phyloP scores from a whole-genome alignment of 2,329 filamentous ascomycete species.

The Verticillium longisporum region DNA sequence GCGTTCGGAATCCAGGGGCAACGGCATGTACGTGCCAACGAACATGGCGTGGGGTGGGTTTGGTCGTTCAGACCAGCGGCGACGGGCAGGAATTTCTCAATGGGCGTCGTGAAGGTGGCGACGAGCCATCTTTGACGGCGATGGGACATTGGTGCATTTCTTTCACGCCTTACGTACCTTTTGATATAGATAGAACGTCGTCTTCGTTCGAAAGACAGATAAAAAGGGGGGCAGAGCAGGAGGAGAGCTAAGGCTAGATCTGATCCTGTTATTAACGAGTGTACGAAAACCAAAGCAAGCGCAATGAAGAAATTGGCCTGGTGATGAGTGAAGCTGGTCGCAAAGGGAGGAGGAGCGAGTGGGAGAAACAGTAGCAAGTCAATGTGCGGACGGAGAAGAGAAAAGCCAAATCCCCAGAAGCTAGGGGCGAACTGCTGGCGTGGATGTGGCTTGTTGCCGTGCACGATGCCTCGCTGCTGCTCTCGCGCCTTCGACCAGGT shows the following conservation, averaged over 20 bases:
- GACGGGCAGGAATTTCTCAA: background rate
- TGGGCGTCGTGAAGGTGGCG: background rate
- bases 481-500: background rate
- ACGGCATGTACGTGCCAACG: background rate
- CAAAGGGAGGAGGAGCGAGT: background rate
- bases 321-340: background rate
- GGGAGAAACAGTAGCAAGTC: background rate
- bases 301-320: background rate
- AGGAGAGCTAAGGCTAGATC: background rate
- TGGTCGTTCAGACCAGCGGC: background rate
- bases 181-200: background rate
- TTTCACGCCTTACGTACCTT: background rate
- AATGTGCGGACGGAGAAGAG: background rate
- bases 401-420: background rate
- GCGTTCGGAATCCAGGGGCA: background rate
- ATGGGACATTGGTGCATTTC: too few species aligned
- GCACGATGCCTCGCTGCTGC: background rate
- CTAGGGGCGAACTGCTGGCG: background rate
- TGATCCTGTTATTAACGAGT: background rate
- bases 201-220: background rate
- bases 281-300: conserved; percentile 1
- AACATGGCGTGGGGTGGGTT: background rate
- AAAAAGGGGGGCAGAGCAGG: background rate
- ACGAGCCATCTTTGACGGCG: background rate
- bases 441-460: background rate